Conservation (phyloP, 148 eudicot species). For the Rhododendron williamsianum region DNA sequence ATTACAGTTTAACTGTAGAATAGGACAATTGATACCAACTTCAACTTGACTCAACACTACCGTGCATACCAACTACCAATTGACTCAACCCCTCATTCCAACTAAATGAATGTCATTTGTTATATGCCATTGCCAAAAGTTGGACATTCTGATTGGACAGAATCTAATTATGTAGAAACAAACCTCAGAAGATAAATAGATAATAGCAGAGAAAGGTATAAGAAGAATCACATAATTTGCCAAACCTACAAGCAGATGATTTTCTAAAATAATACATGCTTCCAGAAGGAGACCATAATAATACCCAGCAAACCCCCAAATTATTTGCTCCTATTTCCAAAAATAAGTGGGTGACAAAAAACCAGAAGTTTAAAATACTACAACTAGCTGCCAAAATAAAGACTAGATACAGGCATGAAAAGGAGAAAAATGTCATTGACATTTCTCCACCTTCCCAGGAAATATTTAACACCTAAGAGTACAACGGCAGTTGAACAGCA, state of each 20-base stretch:
- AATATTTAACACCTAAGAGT: not conserved
- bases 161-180: not conserved
- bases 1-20: not conserved
- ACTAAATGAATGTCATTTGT: not conserved
- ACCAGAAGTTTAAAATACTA: not conserved
- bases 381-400: not conserved
- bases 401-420: not conserved
- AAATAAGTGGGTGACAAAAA: not conserved
- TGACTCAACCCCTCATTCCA: not conserved
- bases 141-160: not conserved
- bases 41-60: not conserved
- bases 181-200: not conserved
- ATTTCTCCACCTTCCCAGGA: not conserved
- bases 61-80: not conserved
- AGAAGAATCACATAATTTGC: no score
- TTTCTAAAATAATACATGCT: no score
- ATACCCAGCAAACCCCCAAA: not conserved
- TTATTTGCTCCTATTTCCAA: not conserved
- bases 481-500: constrained; percentile 3
- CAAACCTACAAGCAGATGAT: no score
- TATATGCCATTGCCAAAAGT: not conserved
- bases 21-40: not conserved
- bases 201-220: not conserved
- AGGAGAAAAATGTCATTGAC: not conserved
- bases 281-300: no score